phyloP scores from a whole-genome alignment of 106 monocot species.

The Dioscorea zingiberensis region DNA sequence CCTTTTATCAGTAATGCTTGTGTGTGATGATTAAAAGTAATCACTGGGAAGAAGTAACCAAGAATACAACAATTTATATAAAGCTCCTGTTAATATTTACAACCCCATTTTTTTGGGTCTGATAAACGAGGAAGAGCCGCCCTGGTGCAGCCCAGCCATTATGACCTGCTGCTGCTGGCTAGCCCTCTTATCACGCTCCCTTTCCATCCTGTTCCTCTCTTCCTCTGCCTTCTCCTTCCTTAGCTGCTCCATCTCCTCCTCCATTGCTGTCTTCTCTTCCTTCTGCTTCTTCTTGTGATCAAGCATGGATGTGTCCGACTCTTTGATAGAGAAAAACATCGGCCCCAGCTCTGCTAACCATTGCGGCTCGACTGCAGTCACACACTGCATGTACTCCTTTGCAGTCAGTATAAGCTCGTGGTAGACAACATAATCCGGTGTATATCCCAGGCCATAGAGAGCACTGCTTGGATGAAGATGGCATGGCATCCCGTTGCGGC shows the following conservation, averaged over 20 bases:
- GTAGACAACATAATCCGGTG: slow-evolving; percentile 89
- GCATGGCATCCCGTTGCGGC: slow-evolving; percentile 92
- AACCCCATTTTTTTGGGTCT: slow-evolving; percentile 73
- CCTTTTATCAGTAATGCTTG: too few relatives aligned
- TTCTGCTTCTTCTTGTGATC: slow-evolving; percentile 92
- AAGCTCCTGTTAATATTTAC: slow-evolving; percentile 13
- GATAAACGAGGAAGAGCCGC: slow-evolving; percentile 43
- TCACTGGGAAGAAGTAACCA: too few relatives aligned
- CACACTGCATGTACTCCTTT: slow-evolving; percentile 97
- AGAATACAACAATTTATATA: too few relatives aligned
- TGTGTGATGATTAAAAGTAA: too few relatives aligned
- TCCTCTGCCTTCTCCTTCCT: slow-evolving; percentile 61
- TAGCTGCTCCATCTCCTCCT: slow-evolving; percentile 92
- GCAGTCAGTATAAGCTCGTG: slow-evolving; percentile 80
- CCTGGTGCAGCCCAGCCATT: slow-evolving; percentile 51
- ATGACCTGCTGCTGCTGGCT: slow-evolving; percentile 69
- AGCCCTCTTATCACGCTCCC: slow-evolving; percentile 62
- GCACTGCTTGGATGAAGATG: slow-evolving; percentile 95
- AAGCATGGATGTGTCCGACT: slow-evolving; percentile 75
- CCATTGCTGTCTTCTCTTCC: slow-evolving; percentile 89
- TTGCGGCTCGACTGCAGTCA: slow-evolving; percentile 89
- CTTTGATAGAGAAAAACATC: slow-evolving; percentile 95
- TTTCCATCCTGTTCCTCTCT: slow-evolving; percentile 31
- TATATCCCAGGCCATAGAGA: slow-evolving; percentile 83
- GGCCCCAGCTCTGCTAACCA: slow-evolving; percentile 97